Evolutionary conservation across 129 eudicot genomes (phyloP), one percentile per base, ranked within the genome.

Genomic region (Tagetes erecta): DNA sequence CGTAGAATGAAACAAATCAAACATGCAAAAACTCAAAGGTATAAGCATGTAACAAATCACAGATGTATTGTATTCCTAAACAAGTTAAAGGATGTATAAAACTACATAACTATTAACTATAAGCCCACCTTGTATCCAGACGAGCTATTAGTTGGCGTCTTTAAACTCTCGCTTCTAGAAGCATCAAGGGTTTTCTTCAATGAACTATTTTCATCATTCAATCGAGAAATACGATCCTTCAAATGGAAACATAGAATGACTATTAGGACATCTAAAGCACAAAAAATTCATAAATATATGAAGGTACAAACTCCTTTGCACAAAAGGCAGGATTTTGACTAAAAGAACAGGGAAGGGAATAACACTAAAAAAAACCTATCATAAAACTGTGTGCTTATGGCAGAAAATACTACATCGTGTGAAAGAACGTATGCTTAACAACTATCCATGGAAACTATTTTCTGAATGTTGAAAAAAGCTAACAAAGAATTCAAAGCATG

Each of bases 191-290:
- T 94, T 80, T 86, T 87, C 79, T 91, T 94, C 81, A 94, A 76
- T 27, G 83, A 86, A 63, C 86, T 83, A 68, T 88, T 94, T 88
- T 94, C 99, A 77, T 91, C 93, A 82, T 83, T 78, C 81, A 94
- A 60, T 55, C 82, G 85, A 50, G 84, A 77, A 38, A 94, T 85
- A 50, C 75, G 87, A 65, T 90, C 96, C 99, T 94, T 86, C 36
- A 64, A 41, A 73, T 53, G 35, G 20, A 84, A 70, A 11, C 71
- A 39, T 10, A 55, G 4, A 50, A 73, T 45, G 63, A 71, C 13
- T 66, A 72, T 35, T 37, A 30, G 4, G 59, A 52, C 34, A 44
- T 72, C 42, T 12, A n/a, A 27, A 59, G 39, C 44, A 38, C 63
- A 80, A 49, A 3, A 33, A 30, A 38, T 33, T 65, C 38, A 66